phyloP scores from a whole-genome alignment of 2,329 filamentous ascomycete species.

The Teratosphaeria pseudoeucalypti region DNA sequence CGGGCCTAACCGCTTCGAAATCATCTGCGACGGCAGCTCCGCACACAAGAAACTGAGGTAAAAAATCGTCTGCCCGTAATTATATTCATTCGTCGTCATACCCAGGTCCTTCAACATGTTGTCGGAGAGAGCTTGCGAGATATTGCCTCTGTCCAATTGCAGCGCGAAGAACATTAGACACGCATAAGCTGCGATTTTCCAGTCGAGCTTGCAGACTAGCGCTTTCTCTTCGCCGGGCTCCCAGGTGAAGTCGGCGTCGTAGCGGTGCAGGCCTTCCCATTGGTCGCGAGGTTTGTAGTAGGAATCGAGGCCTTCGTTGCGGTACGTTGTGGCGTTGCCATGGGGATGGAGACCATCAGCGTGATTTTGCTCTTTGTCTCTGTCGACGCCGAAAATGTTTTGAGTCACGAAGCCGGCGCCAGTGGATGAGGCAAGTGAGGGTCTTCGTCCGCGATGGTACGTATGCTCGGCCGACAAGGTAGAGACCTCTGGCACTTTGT shows the following conservation, averaged over 20 bases:
- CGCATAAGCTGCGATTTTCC: slow-evolving; percentile 39
- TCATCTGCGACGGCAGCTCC: slow-evolving; percentile 30
- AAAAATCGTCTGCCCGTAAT: slow-evolving; percentile 46
- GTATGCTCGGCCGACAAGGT: not conserved
- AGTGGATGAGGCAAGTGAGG: not conserved
- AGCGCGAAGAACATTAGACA: slow-evolving; percentile 48
- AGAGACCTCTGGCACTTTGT: not conserved
- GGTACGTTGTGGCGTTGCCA: slow-evolving; percentile 76
- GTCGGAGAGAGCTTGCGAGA: slow-evolving; percentile 23
- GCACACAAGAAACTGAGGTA: slow-evolving; percentile 65
- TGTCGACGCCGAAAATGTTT: not conserved
- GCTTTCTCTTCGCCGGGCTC: slow-evolving; percentile 45
- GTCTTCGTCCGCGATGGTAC: not conserved
- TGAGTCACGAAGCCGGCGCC: not conserved
- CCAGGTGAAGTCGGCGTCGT: slow-evolving; percentile 49
- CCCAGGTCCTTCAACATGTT: slow-evolving; percentile 41
- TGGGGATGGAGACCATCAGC: not conserved
- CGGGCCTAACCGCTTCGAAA: slow-evolving; percentile 36
- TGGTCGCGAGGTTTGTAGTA: slow-evolving; percentile 74
- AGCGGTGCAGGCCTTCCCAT: slow-evolving; percentile 51
- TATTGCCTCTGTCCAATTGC: slow-evolving; percentile 45
- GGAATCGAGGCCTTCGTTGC: slow-evolving; percentile 73
- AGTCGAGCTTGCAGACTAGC: slow-evolving; percentile 44
- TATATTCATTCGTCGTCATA: slow-evolving; percentile 42
- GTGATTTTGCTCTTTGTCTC: not conserved